Evolutionary conservation across 495 filamentous ascomycete genomes (phyloP).

Genomic region (Xylaria bambusicola): DNA sequence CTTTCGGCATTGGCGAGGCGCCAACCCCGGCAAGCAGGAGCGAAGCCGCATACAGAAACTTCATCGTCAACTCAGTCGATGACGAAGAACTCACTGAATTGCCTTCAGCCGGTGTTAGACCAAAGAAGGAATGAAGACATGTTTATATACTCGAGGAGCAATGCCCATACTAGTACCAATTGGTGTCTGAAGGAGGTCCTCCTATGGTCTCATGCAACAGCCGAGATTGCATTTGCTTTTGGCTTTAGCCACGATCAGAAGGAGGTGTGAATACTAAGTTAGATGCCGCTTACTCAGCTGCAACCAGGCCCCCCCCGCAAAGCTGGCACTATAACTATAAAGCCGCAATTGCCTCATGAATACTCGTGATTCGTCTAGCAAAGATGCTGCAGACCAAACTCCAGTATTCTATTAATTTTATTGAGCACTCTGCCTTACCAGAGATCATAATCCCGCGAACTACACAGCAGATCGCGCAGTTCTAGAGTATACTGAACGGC

Average conservation of each 20-base stretch:
- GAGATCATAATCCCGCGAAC: too few relatives aligned
- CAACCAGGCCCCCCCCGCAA: not conserved
- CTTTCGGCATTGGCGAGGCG: slow-evolving; percentile 5
- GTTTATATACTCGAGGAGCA: slow-evolving; percentile 2
- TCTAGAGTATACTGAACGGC: not conserved
- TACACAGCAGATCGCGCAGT: not conserved
- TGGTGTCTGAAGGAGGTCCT: too few relatives aligned
- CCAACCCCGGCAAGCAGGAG: slow-evolving; percentile 9
- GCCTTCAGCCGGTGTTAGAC: too few relatives aligned
- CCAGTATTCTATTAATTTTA: too few relatives aligned
- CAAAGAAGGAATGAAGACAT: not conserved
- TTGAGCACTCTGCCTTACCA: too few relatives aligned
- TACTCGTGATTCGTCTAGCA: not conserved
- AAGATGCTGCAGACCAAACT: too few relatives aligned
- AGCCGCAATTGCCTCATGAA: not conserved
- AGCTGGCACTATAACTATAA: not conserved
- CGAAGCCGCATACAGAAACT: slow-evolving; percentile 5
- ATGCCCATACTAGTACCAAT: slow-evolving; percentile 1
- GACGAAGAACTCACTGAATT: not conserved
- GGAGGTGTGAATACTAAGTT: not conserved
- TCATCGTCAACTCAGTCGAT: not conserved
- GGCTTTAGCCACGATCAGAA: not conserved
- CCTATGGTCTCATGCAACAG: not conserved
- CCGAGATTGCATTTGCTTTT: slow-evolving; percentile 6
- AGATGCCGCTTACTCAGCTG: not conserved